Evolutionary conservation across 768 basidiomycete genomes (phyloP).

Genomic region (Termitomyces heimii): DNA sequence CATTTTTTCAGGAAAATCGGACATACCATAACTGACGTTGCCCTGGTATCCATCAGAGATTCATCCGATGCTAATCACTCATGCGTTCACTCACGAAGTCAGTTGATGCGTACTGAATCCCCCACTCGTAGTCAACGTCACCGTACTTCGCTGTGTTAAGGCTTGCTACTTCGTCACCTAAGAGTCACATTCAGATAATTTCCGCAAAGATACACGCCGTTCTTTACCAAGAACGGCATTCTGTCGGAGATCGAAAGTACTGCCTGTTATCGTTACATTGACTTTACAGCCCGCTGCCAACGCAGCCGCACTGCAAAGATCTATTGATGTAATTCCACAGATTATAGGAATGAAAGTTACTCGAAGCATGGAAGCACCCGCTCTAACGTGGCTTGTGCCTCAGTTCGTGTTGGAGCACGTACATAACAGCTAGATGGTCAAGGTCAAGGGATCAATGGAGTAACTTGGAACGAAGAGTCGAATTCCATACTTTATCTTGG

Average conservation of each 20-base stretch:
- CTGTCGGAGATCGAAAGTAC: conserved; percentile 18
- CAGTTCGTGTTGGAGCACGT: conserved; percentile 62
- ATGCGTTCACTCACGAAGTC: conserved; percentile 59
- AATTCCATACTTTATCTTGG: conserved; percentile 55
- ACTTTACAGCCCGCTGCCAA: conserved; percentile 18
- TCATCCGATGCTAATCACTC: not conserved
- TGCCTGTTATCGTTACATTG: conserved; percentile 7
- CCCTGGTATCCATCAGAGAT: conserved; percentile 35
- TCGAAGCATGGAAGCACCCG: conserved; percentile 60
- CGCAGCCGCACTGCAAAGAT: conserved; percentile 14
- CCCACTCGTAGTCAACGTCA: conserved; percentile 56
- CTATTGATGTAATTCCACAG: not conserved
- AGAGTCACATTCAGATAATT: not conserved
- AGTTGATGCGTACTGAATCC: conserved; percentile 68
- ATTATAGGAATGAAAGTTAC: not conserved
- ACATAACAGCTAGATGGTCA: conserved; percentile 51
- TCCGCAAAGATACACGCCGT: not conserved
- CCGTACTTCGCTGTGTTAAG: conserved; percentile 59
- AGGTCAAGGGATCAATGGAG: not conserved
- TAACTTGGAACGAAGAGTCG: not conserved
- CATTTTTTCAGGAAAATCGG: not conserved
- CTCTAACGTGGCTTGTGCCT: conserved; percentile 49
- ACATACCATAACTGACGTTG: conserved; percentile 67
- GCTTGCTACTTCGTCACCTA: conserved; percentile 62
- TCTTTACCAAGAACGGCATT: conserved; percentile 37